Evolutionary conservation across 306 rosid species (phyloP).

Genomic region (Comarum palustre): DNA sequence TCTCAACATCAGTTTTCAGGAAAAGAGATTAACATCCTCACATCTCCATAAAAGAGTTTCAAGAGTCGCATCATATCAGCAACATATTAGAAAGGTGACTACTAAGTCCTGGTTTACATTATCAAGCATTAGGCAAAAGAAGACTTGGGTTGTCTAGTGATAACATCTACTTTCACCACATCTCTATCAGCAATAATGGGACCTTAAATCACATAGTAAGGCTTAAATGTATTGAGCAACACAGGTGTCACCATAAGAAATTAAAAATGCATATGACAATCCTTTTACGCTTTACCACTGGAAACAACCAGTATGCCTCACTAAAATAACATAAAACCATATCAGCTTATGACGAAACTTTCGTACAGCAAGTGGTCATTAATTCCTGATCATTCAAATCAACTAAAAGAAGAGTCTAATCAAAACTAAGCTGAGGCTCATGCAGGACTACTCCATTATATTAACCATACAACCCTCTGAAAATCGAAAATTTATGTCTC

Average conservation of each 20-base stretch:
- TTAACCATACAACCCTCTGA: not conserved
- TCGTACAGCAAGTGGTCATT: not conserved
- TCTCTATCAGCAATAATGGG: not conserved
- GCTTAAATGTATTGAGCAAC: not conserved
- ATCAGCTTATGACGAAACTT: not conserved
- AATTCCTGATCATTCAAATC: not conserved
- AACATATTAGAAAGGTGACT: not conserved
- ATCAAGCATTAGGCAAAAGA: conserved; percentile 7
- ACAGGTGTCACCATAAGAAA: not conserved
- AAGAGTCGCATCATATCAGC: not conserved
- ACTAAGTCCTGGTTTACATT: not conserved
- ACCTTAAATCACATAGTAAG: not conserved
- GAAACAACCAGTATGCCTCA: not conserved
- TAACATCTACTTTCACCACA: not conserved
- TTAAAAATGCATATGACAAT: not conserved
- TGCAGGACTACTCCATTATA: not conserved
- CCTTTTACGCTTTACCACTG: not conserved
- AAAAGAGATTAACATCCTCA: not conserved
- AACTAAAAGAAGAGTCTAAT: not conserved
- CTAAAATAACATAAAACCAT: not conserved
- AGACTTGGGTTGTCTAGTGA: not conserved
- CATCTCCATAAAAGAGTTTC: conserved; percentile 11
- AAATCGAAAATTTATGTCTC: not conserved
- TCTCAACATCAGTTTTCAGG: not conserved
- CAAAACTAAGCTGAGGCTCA: not conserved